A percentile compares a stretch with the other conserved stretches of the same genome.
Evolutionary conservation across 2,329 filamentous ascomycete genomes (phyloP).

Genomic region (Zymoseptoria ardabiliae): DNA sequence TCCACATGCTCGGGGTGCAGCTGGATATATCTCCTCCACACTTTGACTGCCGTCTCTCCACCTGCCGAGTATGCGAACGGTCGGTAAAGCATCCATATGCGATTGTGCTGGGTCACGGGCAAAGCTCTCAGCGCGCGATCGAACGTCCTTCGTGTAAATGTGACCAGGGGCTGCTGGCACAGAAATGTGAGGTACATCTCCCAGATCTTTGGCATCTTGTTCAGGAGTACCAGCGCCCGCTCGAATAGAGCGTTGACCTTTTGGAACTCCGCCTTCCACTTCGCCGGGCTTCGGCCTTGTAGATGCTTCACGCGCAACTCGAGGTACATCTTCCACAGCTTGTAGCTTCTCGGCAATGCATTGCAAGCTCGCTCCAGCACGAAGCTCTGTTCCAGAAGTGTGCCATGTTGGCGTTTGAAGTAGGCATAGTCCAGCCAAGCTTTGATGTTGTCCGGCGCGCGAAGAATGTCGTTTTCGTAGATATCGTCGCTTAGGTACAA

Average conservation of each 20-base stretch:
- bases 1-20: slow-evolving; percentile 92
- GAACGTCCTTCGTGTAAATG: slow-evolving; percentile 77
- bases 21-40: slow-evolving; percentile 96
- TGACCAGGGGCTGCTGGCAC: slow-evolving; percentile 84
- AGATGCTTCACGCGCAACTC: slow-evolving; percentile 62
- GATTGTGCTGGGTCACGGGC: slow-evolving; percentile 88
- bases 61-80: slow-evolving; percentile 86
- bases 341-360: slow-evolving; percentile 89
- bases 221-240: slow-evolving; percentile 80
- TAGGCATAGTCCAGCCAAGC: slow-evolving; percentile 93
- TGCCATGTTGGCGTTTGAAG: slow-evolving; percentile 83
- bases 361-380: slow-evolving; percentile 84
- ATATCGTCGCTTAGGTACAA: no score
- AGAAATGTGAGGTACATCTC: slow-evolving; percentile 93
- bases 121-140: slow-evolving; percentile 86
- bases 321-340: slow-evolving; percentile 97
- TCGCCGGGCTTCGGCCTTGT: slow-evolving; percentile 71
- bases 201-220: slow-evolving; percentile 99
- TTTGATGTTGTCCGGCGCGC: slow-evolving; percentile 76
- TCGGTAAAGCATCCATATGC: slow-evolving; percentile 88
- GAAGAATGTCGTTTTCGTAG: slow-evolving; percentile 92
- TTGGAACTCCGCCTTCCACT: slow-evolving; percentile 70
- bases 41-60: slow-evolving; percentile 81
- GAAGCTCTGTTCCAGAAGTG: slow-evolving; percentile 74
- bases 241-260: slow-evolving; percentile 97